A percentile compares a stretch with the other conserved stretches of the same genome.
phyloP scores from a whole-genome alignment of 371 early-diverging fungal genomes.

The Rhizopus sp. region DNA sequence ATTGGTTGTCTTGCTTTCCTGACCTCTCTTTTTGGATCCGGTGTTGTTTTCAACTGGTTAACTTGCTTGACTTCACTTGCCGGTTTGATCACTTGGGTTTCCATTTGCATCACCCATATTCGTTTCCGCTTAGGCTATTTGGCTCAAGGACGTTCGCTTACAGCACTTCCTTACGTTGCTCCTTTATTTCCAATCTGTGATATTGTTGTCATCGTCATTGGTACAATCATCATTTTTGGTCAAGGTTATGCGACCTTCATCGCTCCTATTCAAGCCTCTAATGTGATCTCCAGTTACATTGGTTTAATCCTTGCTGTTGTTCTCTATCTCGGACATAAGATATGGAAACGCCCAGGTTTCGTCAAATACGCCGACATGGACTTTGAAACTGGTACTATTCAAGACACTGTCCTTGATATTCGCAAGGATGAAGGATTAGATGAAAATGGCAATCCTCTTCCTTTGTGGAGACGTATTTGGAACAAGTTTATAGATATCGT shows the following conservation, averaged over 20 bases:
- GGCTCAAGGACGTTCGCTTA: constrained; percentile 65
- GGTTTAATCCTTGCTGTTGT: constrained; percentile 48
- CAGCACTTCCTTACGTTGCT: constrained; percentile 69
- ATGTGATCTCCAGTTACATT: constrained; percentile 46
- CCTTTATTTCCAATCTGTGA: constrained; percentile 73
- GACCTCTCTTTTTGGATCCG: constrained; percentile 52
- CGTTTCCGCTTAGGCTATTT: constrained; percentile 79
- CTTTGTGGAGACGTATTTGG: constrained; percentile 19
- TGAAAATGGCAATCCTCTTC: constrained; percentile 12
- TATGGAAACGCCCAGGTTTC: constrained; percentile 26
- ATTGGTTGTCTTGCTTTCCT: constrained; percentile 60
- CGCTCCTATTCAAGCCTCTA: constrained; percentile 38
- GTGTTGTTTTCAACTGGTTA: constrained; percentile 71
- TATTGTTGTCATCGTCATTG: constrained; percentile 58
- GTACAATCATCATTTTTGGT: constrained; percentile 60
- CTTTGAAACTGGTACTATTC: constrained; percentile 35
- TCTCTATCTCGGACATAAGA: constrained; percentile 53
- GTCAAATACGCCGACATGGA: constrained; percentile 34
- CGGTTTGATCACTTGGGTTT: constrained; percentile 79
- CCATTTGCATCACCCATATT: constrained; percentile 72
- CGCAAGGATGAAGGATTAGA: constrained; percentile 17
- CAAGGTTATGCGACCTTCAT: constrained; percentile 60
- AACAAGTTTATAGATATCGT: constrained; percentile 18
- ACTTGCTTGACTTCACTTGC: constrained; percentile 69
- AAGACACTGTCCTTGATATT: constrained; percentile 12